Conservation (phyloP, 2,329 filamentous ascomycete species). For the Aspergillus spinulosporus region DNA sequence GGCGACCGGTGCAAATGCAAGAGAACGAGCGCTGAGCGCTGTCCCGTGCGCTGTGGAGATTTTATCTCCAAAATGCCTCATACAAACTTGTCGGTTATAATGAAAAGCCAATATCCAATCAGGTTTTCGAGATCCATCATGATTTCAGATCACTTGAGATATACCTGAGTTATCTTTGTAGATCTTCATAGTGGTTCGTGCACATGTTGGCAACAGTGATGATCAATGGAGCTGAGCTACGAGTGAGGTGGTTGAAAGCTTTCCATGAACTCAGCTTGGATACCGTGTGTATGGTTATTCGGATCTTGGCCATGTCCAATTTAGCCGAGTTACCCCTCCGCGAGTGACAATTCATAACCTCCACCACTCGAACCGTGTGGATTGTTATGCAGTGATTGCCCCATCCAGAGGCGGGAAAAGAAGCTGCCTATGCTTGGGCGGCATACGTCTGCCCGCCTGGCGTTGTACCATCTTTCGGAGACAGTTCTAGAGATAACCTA, state of each 20-base stretch:
- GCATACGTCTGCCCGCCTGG: background rate
- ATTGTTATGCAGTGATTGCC: background rate
- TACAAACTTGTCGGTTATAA: conserved; percentile 17
- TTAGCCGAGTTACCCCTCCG: conserved; percentile 1
- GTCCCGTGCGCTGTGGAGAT: conserved; percentile 17
- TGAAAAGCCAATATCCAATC: background rate
- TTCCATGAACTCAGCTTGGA: background rate
- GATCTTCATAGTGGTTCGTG: conserved; percentile 4
- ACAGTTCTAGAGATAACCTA: background rate
- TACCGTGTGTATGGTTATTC: background rate
- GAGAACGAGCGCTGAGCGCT: conserved; percentile 6
- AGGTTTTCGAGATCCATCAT: background rate
- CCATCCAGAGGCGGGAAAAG: background rate
- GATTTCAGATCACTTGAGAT: conserved; percentile 6
- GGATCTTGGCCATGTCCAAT: background rate
- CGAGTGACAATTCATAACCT: conserved; percentile 9
- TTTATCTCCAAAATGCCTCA: conserved; percentile 23
- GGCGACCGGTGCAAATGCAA: conserved; percentile 10
- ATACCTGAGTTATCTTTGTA: conserved; percentile 4
- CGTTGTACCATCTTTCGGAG: background rate
- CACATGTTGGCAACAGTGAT: background rate
- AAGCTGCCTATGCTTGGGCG: background rate
- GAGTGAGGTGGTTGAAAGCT: background rate
- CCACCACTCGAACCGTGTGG: background rate
- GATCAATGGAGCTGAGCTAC: background rate